Percentiles rank a stretch among this genome's conserved stretches.
Evolutionary conservation across 345 rosid species (phyloP).

Genomic region (Aquilaria yunnanensis): DNA sequence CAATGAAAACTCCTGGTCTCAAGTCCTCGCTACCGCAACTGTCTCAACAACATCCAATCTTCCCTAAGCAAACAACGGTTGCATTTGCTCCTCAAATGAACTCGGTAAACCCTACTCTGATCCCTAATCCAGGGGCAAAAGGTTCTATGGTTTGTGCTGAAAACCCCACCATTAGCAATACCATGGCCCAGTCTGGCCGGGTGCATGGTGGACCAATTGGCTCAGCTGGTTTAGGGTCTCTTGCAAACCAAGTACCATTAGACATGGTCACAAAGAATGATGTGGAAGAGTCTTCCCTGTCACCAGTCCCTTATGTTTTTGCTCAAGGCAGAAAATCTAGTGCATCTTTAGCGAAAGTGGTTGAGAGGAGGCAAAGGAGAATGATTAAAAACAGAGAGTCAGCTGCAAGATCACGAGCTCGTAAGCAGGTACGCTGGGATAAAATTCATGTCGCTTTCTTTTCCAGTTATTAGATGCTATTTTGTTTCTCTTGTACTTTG

Average conservation of each 20-base stretch:
- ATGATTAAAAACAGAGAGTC: slow-evolving; percentile 98
- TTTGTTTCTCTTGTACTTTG: background rate
- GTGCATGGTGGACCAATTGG: slow-evolving; percentile 39
- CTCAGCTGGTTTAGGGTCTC: slow-evolving; percentile 50
- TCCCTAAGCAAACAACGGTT: slow-evolving; percentile 58
- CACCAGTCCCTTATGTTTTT: slow-evolving; percentile 76
- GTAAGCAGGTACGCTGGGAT: slow-evolving; percentile 73
- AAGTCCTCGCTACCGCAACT: slow-evolving; percentile 29
- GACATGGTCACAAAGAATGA: slow-evolving; percentile 45
- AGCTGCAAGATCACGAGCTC: slow-evolving; percentile 96
- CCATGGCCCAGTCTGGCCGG: slow-evolving; percentile 28
- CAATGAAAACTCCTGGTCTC: slow-evolving; percentile 39
- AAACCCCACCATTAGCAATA: slow-evolving; percentile 38
- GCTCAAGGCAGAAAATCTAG: slow-evolving; percentile 63
- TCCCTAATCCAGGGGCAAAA: slow-evolving; percentile 38
- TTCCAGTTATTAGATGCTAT: background rate
- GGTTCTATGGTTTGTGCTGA: slow-evolving; percentile 30
- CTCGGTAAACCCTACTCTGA: slow-evolving; percentile 27
- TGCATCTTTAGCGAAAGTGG: slow-evolving; percentile 76
- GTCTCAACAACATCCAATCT: slow-evolving; percentile 40
- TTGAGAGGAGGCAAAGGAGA: slow-evolving; percentile 93
- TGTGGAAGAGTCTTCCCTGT: slow-evolving; percentile 54
- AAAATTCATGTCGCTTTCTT: background rate
- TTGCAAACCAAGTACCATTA: slow-evolving; percentile 50
- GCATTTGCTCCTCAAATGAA: slow-evolving; percentile 51